These are phyloP conservation scores for Aspergillus haitiensis DNA, from an alignment of 495 filamentous ascomycete species.

Conservation along the genomic window DNA sequence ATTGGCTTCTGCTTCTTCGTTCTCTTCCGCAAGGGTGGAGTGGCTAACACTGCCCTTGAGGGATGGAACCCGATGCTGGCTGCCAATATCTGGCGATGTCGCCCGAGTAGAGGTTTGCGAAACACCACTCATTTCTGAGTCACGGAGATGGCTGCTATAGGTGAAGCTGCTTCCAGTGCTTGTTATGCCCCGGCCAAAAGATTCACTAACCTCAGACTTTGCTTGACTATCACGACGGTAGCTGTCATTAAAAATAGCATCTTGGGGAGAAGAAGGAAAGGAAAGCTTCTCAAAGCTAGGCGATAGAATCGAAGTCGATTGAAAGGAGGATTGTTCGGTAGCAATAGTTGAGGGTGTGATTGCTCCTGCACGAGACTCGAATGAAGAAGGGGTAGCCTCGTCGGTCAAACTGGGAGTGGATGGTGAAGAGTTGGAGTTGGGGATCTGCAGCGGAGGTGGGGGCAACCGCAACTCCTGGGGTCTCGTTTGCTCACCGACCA, in stretches of 20 bases:
- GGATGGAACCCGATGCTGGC: conserved; percentile 42
- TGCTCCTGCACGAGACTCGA: conserved; percentile 32
- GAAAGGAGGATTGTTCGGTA: conserved; percentile 26
- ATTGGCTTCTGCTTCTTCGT: conserved; percentile 75
- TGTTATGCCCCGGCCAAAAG: conserved; percentile 44
- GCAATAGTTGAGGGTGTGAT: conserved; percentile 23
- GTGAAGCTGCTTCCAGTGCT: conserved; percentile 69
- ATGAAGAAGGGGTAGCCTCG: conserved; percentile 45
- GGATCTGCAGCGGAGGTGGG: conserved; percentile 45
- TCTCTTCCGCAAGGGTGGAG: conserved; percentile 67
- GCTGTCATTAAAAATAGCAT: conserved; percentile 17
- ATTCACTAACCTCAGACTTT: conserved; percentile 41
- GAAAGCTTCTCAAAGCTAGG: conserved; percentile 38
- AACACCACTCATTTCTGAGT: conserved; percentile 77
- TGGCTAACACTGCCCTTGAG: conserved; percentile 59
- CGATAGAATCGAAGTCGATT: conserved; percentile 38
- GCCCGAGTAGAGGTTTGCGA: conserved; percentile 86
- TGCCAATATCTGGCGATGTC: conserved; percentile 74
- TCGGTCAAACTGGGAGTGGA: conserved; percentile 45
- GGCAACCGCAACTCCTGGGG: conserved; percentile 41
- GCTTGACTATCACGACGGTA: conserved; percentile 32
- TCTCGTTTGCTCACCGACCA: conserved; percentile 14
- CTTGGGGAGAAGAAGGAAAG: conserved; percentile 31
- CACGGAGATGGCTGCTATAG: conserved; percentile 69
- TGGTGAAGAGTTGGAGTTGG: conserved; percentile 34